Conservation (phyloP, 148 eudicot genomes). For the Vaccinium macrocarpon region DNA sequence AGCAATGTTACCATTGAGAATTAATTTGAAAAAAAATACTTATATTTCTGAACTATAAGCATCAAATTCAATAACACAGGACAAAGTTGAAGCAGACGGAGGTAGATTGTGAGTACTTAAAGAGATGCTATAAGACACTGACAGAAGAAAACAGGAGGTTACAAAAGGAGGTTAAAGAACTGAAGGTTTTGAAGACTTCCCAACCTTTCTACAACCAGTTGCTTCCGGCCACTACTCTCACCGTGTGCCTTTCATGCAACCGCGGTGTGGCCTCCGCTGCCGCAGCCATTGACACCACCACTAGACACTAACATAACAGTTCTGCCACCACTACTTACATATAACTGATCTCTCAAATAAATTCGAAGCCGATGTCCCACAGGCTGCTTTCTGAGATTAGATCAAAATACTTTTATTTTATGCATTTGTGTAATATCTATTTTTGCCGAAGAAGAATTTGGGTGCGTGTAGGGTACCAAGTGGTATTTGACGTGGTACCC, state of each 20-base stretch:
- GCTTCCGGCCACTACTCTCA: slow-evolving; percentile 79
- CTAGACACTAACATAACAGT: background rate
- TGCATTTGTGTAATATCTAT: background rate
- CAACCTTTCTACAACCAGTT: slow-evolving; percentile 66
- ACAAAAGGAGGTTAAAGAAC: slow-evolving; percentile 80
- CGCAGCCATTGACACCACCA: background rate
- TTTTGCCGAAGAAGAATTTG: too few relatives aligned
- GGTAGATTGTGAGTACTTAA: slow-evolving; percentile 90
- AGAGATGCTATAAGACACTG: slow-evolving; percentile 76
- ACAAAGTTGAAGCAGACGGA: slow-evolving; percentile 96
- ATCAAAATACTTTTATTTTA: background rate
- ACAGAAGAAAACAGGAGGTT: slow-evolving; percentile 86
- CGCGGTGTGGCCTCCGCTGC: slow-evolving; percentile 33
- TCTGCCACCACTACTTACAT: background rate
- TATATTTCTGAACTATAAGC: too few relatives aligned
- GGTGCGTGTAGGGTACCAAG: too few relatives aligned
- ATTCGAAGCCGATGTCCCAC: background rate
- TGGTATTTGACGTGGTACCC: too few relatives aligned
- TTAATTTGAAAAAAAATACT: too few relatives aligned
- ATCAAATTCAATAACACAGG: slow-evolving; percentile 27
- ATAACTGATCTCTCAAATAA: background rate
- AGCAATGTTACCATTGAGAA: too few relatives aligned
- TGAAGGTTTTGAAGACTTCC: slow-evolving; percentile 71
- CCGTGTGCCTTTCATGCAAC: slow-evolving; percentile 94
- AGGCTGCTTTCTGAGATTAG: background rate